phyloP scores from a whole-genome alignment of 192 early-diverging fungal genomes.

The Chytriomyces hyalinus region DNA sequence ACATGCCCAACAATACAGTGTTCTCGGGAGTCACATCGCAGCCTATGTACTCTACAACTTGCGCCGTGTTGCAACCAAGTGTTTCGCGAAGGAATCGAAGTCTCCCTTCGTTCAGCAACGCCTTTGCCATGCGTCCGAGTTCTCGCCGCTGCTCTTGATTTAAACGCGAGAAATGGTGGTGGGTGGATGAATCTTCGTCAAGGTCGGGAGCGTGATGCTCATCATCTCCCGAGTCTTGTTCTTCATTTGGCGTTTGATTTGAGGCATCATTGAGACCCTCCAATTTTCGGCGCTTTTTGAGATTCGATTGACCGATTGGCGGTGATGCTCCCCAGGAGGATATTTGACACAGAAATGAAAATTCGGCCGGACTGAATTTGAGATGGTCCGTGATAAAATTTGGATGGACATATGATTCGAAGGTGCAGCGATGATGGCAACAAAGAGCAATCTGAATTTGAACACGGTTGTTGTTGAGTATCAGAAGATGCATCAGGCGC shows the following conservation, averaged over 20 bases:
- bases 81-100: neutral
- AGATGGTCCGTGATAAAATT: slow-evolving; percentile 16
- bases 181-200: neutral
- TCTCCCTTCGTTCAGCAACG: slow-evolving; percentile 10
- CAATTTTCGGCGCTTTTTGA: slow-evolving; percentile 4
- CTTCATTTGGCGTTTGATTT: neutral
- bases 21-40: slow-evolving; percentile 26
- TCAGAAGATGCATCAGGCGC: neutral
- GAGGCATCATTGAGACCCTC: neutral
- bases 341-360: slow-evolving; percentile 23
- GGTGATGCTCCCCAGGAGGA: slow-evolving; percentile 22
- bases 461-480: too few species aligned
- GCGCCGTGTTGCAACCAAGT: neutral
- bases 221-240: neutral
- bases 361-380: slow-evolving; percentile 4
- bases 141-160: neutral
- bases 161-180: slow-evolving; percentile 16
- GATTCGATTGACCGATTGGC: neutral
- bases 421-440: slow-evolving; percentile 31
- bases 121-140: slow-evolving; percentile 11
- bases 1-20: neutral
- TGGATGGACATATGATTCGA: slow-evolving; percentile 14
- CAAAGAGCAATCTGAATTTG: slow-evolving; percentile 24
- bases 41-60: neutral
- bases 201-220: neutral